A percentile compares a stretch with the other conserved stretches of the same genome.
These are phyloP conservation scores for Dactylellina leptospora DNA, from an alignment of 2,329 filamentous ascomycete species.

Conservation along the genomic window DNA sequence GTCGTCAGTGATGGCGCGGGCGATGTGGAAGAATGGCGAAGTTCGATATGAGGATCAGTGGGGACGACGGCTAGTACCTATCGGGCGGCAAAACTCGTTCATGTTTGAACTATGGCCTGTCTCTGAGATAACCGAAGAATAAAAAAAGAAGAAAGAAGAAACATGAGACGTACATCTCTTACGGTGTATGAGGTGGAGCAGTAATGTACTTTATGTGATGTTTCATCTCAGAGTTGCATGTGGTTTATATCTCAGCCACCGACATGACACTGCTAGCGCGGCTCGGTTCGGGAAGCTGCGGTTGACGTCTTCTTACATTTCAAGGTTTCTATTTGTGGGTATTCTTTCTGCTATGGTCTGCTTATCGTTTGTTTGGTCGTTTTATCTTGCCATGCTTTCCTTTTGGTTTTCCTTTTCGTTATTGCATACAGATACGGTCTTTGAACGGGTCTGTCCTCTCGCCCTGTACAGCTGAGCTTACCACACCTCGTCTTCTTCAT, in stretches of 20 bases:
- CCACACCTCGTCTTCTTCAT: background rate
- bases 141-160: slow-evolving; percentile 19
- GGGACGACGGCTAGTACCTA: slow-evolving; percentile 56
- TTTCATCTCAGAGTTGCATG: slow-evolving; percentile 17
- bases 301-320: slow-evolving; percentile 3
- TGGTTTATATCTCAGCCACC: slow-evolving; percentile 8
- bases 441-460: slow-evolving; percentile 22
- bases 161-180: slow-evolving; percentile 9
- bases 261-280: background rate
- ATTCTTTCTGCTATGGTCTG: background rate
- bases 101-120: slow-evolving; percentile 57
- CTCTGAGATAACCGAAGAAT: slow-evolving; percentile 54
- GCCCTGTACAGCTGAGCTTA: slow-evolving; percentile 34
- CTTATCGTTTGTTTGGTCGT: background rate
- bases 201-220: background rate
- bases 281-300: background rate
- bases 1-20: slow-evolving; percentile 55
- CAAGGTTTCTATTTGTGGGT: slow-evolving; percentile 18
- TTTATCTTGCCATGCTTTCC: background rate
- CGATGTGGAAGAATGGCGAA: slow-evolving; percentile 57
- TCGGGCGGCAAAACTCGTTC: slow-evolving; percentile 56
- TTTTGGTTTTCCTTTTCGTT: background rate
- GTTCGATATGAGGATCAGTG: slow-evolving; percentile 57
- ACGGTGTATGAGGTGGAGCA: slow-evolving; percentile 1
- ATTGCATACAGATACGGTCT: slow-evolving; percentile 7